These are phyloP conservation scores for Stenogyne calaminthoides DNA, from an alignment of 305 asterid genomes.

Conservation along the genomic window DNA sequence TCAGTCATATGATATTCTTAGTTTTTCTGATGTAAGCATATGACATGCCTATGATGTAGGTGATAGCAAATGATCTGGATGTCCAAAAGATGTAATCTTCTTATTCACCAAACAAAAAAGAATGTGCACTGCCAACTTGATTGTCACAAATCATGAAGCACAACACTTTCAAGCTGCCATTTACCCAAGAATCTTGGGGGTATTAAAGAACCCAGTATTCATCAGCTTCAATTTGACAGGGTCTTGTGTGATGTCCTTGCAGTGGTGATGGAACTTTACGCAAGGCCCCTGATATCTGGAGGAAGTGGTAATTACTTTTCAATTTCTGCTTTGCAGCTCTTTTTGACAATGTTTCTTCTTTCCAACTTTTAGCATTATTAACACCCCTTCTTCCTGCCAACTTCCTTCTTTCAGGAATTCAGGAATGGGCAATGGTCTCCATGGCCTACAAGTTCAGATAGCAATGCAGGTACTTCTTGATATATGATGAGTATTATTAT, in stretches of 20 bases:
- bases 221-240: constrained; percentile 88
- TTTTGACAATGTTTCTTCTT: neutral
- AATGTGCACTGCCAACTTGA: constrained; percentile 96
- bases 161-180: constrained; percentile 92
- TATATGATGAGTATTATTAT: neutral
- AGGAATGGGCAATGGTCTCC: constrained; percentile 89
- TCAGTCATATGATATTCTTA: constrained; percentile 9
- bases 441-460: constrained; percentile 91
- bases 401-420: constrained; percentile 58
- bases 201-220: constrained; percentile 41
- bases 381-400: constrained; percentile 10
- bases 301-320: constrained; percentile 93
- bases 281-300: constrained; percentile 98
- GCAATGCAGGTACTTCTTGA: constrained; percentile 75
- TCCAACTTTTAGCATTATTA: constrained; percentile 26
- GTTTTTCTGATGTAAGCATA: constrained; percentile 17
- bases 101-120: constrained; percentile 98
- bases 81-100: constrained; percentile 97
- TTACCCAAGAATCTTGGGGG: constrained; percentile 48
- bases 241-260: constrained; percentile 96
- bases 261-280: constrained; percentile 99
- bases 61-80: constrained; percentile 95
- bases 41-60: constrained; percentile 42
- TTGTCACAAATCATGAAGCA: constrained; percentile 97
- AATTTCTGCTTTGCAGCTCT: constrained; percentile 11